Base-by-base conservation (phyloP, 1,139 yeast species). In the Candida tetrigidarum region DNA sequence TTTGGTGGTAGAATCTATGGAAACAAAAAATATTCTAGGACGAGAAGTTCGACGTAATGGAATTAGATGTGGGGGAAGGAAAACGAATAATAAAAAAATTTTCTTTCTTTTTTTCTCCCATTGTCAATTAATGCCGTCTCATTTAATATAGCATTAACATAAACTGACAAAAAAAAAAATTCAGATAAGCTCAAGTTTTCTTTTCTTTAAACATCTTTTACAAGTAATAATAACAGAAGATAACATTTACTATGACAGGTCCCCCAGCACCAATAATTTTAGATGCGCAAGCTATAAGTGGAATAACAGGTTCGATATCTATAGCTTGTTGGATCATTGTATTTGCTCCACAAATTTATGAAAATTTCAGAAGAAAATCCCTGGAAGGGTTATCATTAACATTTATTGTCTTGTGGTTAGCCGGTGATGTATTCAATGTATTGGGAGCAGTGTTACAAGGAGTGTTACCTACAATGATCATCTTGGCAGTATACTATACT, bases 321-420 rank as follows among this genome's bases (percentile, higher is more conserved):
- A 80, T 93, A 37, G 96, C 97, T 15, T 93, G 98, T 64, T 93
- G 99, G 99, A 86, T 93, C 51, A 91, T 93, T 44, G 98, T 93
- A 19, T 93, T 93, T 72, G 96, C 96, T 33, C 99, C 99, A 12
- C 99, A 93, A 62, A 86, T 93, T 37, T 92, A 90, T 64, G 97
- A 93, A 62, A 92, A 92, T 44, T 91, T 88, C 62, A 77, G 78
- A 50, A 74, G 97, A 59, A 84, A 87, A 62, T 83, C 91, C 28
- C 82, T 96, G 2, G 97, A 91, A 49, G 97, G 98, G 1, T 74
- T 92, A 27, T 89, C 96, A 5, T 66, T 91, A 32, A 69, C 86
- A 52, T 92, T 92, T 63, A 89, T 92, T 25, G 77, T 89, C 3
- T 74, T 92, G 34, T 92, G 98, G 98, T 74, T 81, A 44, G 83